phyloP scores from a whole-genome alignment of 768 basidiomycete genomes.

The Tephrocybe rancida region DNA sequence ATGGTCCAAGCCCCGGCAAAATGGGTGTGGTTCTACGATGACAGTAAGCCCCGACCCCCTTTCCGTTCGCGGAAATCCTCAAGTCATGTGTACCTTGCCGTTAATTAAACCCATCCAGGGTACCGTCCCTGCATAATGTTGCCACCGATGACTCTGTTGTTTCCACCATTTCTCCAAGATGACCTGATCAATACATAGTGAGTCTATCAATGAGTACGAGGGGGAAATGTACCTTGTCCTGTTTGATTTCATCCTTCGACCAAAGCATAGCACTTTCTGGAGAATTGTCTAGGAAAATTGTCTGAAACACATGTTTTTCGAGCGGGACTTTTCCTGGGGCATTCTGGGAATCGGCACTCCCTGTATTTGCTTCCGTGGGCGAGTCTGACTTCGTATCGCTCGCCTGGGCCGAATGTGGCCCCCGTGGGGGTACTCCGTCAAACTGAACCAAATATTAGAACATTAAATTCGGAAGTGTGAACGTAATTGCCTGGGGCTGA shows the following conservation, averaged over 20 bases:
- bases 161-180: constrained; percentile 55
- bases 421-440: constrained; percentile 22
- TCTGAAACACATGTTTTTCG: constrained; percentile 50
- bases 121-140: constrained; percentile 39
- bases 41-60: background rate
- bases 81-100: constrained; percentile 23
- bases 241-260: constrained; percentile 42
- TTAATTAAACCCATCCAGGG: constrained; percentile 42
- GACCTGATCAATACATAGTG: constrained; percentile 16
- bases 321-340: constrained; percentile 32
- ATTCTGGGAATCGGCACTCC: too few relatives aligned
- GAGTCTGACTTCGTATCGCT: background rate
- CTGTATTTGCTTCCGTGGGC: background rate
- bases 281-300: constrained; percentile 48
- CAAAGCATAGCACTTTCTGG: constrained; percentile 38
- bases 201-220: background rate
- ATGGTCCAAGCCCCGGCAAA: constrained; percentile 41
- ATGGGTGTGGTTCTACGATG: constrained; percentile 29
- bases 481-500: constrained; percentile 41
- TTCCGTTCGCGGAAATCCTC: background rate
- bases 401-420: constrained; percentile 1
- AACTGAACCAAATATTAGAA: constrained; percentile 16
- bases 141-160: constrained; percentile 54
- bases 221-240: constrained; percentile 24
- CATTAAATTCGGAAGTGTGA: background rate